Evolutionary conservation across 192 early-diverging fungal genomes (phyloP).

Genomic region (Dispira simplex): DNA sequence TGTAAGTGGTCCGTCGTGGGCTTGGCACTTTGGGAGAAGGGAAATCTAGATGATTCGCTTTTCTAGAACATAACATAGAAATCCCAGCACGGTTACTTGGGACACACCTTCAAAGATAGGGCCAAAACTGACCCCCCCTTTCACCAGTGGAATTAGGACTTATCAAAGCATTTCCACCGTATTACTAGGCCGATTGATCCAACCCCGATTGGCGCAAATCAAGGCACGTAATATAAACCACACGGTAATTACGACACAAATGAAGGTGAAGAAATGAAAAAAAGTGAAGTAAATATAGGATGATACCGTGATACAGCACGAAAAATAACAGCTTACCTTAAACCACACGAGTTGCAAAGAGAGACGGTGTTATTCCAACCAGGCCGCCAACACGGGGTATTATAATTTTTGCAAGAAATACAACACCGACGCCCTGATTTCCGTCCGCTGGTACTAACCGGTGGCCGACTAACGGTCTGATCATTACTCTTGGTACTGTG

Average conservation of each 20-base stretch:
- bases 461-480: background rate
- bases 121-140: background rate
- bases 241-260: no score
- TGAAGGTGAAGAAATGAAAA: background rate
- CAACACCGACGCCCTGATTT: slow-evolving; percentile 16
- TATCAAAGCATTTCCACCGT: background rate
- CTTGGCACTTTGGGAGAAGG: no score
- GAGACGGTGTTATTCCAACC: slow-evolving; percentile 32
- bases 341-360: slow-evolving; percentile 33
- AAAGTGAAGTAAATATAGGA: background rate
- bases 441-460: background rate
- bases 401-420: slow-evolving; percentile 26
- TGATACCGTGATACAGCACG: background rate
- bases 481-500: background rate
- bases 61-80: background rate
- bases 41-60: background rate
- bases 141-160: background rate
- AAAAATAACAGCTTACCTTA: slow-evolving; percentile 13
- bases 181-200: background rate
- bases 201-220: background rate
- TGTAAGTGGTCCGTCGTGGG: no score
- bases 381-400: slow-evolving; percentile 36
- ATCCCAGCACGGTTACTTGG: background rate
- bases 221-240: background rate
- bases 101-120: background rate